A percentile compares a stretch with the other conserved stretches of the same genome.
Conservation (phyloP, 2,329 filamentous ascomycete species). For the Xylaria sp. region DNA sequence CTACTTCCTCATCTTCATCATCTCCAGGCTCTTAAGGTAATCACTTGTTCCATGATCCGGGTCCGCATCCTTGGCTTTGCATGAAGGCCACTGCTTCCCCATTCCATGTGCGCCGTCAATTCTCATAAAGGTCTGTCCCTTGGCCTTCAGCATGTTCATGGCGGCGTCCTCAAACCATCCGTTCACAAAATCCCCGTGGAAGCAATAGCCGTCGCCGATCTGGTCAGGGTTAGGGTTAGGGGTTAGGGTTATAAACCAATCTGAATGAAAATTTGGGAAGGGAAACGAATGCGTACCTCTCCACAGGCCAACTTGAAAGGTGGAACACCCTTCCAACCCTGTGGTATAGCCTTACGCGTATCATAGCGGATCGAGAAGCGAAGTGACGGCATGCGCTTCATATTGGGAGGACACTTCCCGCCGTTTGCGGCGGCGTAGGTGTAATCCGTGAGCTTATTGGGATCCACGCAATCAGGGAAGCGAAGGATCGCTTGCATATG, state of each 20-base stretch:
- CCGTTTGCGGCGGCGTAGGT: conserved; percentile 27
- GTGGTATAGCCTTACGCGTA: conserved; percentile 48
- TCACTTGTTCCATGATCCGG: conserved; percentile 54
- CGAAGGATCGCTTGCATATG: conserved; percentile 56
- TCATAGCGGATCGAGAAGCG: conserved; percentile 54
- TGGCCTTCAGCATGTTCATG: conserved; percentile 51
- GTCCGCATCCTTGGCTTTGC: conserved; percentile 54
- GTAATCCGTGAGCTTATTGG: conserved; percentile 45
- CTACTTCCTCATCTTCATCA: conserved; percentile 30
- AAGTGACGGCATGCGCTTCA: conserved; percentile 59
- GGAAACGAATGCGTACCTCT: conserved; percentile 38
- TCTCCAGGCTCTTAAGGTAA: conserved; percentile 51
- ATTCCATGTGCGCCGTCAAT: conserved; percentile 52
- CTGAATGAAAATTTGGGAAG: neutral
- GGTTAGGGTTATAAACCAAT: too few relatives aligned
- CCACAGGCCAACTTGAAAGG: conserved; percentile 57
- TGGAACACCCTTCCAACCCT: conserved; percentile 58
- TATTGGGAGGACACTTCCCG: conserved; percentile 38
- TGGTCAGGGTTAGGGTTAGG: neutral
- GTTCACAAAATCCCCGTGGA: conserved; percentile 60
- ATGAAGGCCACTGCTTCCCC: conserved; percentile 47
- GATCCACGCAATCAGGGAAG: conserved; percentile 58
- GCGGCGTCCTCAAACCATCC: conserved; percentile 57
- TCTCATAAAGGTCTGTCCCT: conserved; percentile 46
- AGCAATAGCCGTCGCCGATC: conserved; percentile 50